These are phyloP conservation scores for Macadamia tetraphylla DNA, from an alignment of 164 flowering plant genomes.

Conservation along the genomic window DNA sequence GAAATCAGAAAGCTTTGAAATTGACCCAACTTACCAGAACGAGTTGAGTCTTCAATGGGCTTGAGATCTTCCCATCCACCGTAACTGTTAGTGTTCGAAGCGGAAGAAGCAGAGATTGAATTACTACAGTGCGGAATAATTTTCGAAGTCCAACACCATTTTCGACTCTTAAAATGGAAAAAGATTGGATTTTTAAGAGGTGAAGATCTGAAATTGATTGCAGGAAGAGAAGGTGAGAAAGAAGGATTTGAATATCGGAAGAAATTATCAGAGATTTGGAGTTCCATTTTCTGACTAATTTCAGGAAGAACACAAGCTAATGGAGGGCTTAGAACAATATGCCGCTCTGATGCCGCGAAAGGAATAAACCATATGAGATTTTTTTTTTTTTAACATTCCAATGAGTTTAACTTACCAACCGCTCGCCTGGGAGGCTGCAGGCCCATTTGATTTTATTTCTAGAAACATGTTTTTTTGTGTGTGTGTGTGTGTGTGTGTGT, in stretches of 20 bases:
- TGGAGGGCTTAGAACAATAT: too few relatives aligned
- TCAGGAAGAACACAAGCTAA: too few relatives aligned
- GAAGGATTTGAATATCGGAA: not conserved
- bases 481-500: too few relatives aligned
- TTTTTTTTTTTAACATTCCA: too few relatives aligned
- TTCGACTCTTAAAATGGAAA: slow-evolving; percentile 15
- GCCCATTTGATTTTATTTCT: too few relatives aligned
- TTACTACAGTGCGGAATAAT: slow-evolving; percentile 7
- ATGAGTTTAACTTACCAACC: too few relatives aligned
- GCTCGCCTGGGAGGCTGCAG: too few relatives aligned
- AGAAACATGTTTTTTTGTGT: too few relatives aligned
- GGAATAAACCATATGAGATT: too few relatives aligned
- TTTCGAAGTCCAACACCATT: slow-evolving; percentile 11
- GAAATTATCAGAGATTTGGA: slow-evolving; percentile 4
- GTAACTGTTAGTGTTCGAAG: slow-evolving; percentile 24
- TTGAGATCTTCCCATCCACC: slow-evolving; percentile 77
- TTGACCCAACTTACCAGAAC: slow-evolving; percentile 48
- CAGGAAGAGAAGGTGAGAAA: slow-evolving; percentile 7
- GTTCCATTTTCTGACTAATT: slow-evolving; percentile 5
- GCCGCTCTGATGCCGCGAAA: too few relatives aligned
- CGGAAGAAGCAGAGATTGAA: slow-evolving; percentile 19
- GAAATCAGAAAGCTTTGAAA: slow-evolving; percentile 41
- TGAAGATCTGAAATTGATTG: slow-evolving; percentile 19
- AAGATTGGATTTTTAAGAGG: slow-evolving; percentile 16
- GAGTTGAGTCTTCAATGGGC: slow-evolving; percentile 18